A percentile compares a stretch with the other conserved stretches of the same genome.
phyloP scores from a whole-genome alignment of 345 rosid genomes.

The Eucalyptus globulus region DNA sequence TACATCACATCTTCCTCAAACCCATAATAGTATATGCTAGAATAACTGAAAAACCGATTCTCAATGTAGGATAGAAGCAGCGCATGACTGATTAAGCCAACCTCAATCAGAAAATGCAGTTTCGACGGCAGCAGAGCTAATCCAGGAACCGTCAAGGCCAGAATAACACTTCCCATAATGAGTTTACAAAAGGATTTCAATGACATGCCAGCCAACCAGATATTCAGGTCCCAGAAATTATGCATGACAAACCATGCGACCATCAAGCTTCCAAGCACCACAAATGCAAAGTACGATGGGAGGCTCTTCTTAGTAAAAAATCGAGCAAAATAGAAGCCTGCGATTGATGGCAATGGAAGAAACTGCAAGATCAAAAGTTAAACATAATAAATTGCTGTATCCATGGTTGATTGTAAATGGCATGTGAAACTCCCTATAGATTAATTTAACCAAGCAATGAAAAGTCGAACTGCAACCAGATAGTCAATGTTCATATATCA shows the following conservation, averaged over 20 bases:
- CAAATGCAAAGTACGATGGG: constrained; percentile 84
- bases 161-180: constrained; percentile 64
- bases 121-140: constrained; percentile 82
- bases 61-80: constrained; percentile 76
- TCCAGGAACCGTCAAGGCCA: constrained; percentile 91
- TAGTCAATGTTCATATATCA: neutral
- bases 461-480: neutral
- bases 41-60: constrained; percentile 82
- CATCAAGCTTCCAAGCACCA: constrained; percentile 91
- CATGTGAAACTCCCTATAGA: neutral
- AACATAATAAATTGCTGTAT: neutral
- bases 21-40: constrained; percentile 78
- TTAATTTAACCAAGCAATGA: neutral
- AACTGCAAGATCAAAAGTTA: constrained; percentile 43
- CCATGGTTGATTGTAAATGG: neutral
- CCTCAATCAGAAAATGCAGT: constrained; percentile 67
- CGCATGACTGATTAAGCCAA: constrained; percentile 70
- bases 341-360: constrained; percentile 73
- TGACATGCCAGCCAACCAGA: constrained; percentile 99
- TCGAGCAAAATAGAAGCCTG: constrained; percentile 92
- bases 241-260: constrained; percentile 86
- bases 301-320: constrained; percentile 86
- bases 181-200: constrained; percentile 87
- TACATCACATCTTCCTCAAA: constrained; percentile 97
- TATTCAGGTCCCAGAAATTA: constrained; percentile 96